These are phyloP conservation scores for Strigomonas oncopelti DNA, from an alignment of 208 protist species.

Conservation along the genomic window DNA sequence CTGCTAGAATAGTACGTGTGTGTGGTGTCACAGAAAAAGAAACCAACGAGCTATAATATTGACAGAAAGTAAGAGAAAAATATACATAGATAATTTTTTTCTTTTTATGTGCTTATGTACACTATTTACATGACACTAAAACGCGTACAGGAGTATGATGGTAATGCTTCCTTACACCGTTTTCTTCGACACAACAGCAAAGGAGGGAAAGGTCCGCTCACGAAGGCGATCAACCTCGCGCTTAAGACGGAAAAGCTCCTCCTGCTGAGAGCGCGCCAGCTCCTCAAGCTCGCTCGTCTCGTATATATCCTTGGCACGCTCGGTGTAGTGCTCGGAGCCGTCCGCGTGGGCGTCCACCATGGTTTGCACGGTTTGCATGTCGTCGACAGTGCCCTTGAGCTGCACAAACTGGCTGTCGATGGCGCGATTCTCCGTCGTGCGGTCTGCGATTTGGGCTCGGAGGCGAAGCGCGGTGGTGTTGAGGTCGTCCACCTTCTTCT, in stretches of 20 bases:
- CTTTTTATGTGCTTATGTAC: constrained; percentile 1
- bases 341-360: constrained; percentile 64
- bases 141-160: not conserved
- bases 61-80: constrained; percentile 4
- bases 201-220: constrained; percentile 87
- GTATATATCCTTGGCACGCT: constrained; percentile 68
- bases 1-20: no score
- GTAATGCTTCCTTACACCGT: constrained; percentile 21
- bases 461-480: constrained; percentile 41
- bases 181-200: constrained; percentile 86
- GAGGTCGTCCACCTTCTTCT: constrained; percentile 72
- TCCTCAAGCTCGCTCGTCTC: constrained; percentile 82
- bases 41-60: no score
- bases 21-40: no score
- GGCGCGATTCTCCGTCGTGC: constrained; percentile 62
- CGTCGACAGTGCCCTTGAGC: constrained; percentile 47
- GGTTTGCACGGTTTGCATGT: constrained; percentile 49
- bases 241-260: constrained; percentile 81
- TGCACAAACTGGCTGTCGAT: constrained; percentile 38
- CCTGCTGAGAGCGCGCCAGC: constrained; percentile 78
- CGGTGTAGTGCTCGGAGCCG: constrained; percentile 24
- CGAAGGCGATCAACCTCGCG: constrained; percentile 81
- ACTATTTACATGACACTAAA: constrained; percentile 7
- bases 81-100: not conserved
- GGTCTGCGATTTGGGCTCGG: constrained; percentile 70